Evolutionary conservation across 1,284 basidiomycete species (phyloP).

Genomic region (Tilletia caries): DNA sequence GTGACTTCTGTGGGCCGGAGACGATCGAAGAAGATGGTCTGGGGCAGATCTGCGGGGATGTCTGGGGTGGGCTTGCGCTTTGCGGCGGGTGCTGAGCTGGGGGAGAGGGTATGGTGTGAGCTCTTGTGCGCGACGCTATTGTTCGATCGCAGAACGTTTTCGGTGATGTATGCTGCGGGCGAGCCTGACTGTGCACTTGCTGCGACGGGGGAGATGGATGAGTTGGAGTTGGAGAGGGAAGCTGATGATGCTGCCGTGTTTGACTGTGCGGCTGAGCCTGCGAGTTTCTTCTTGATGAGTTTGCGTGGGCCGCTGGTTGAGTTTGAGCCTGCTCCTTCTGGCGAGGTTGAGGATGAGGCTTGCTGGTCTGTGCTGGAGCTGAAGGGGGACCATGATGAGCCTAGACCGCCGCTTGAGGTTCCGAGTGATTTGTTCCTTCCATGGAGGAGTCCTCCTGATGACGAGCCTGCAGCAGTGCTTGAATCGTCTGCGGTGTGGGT

Average conservation of each 20-base stretch:
- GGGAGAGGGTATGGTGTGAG: not conserved
- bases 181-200: not conserved
- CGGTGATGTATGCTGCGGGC: not conserved
- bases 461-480: not conserved
- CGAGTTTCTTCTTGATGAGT: conserved; percentile 6
- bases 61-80: conserved; percentile 10
- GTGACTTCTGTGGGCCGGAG: conserved; percentile 40
- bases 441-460: not conserved
- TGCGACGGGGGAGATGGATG: not conserved
- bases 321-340: not conserved
- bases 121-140: not conserved
- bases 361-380: too few species aligned
- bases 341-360: not conserved
- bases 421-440: not conserved
- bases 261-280: not conserved
- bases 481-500: not conserved
- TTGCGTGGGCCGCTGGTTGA: not conserved
- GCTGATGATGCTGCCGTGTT: not conserved
- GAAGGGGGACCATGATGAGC: too few species aligned
- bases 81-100: not conserved
- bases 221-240: not conserved
- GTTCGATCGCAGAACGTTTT: not conserved
- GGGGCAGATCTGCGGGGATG: conserved; percentile 21
- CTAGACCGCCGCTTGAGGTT: not conserved
- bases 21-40: conserved; percentile 36